Evolutionary conservation across 1,139 yeast species (phyloP).

Genomic region (Saccharomycopsis hybrid): DNA sequence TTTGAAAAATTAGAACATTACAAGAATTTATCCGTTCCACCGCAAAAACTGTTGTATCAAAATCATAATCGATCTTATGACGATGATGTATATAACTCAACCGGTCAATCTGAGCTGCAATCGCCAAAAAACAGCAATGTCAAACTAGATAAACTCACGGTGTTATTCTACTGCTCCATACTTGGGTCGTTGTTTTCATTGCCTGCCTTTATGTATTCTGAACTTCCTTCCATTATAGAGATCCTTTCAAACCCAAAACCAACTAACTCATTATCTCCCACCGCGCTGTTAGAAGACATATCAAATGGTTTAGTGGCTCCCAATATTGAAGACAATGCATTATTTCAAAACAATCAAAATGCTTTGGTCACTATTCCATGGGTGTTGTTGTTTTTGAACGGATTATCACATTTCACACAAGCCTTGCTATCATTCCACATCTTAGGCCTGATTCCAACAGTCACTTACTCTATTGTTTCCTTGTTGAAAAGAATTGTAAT

Average conservation of each 20-base stretch:
- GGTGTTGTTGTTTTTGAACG: slow-evolving; percentile 41
- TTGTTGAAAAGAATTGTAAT: slow-evolving; percentile 83
- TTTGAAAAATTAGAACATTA: slow-evolving; percentile 19
- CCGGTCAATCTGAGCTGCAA: neutral
- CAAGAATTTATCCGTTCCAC: slow-evolving; percentile 22
- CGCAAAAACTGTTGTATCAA: neutral
- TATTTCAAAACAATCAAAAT: neutral
- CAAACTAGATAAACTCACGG: slow-evolving; percentile 70
- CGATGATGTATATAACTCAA: neutral
- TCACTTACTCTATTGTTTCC: slow-evolving; percentile 87
- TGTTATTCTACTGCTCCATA: slow-evolving; percentile 74
- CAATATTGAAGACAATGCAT: too few relatives aligned
- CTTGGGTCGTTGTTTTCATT: slow-evolving; percentile 74
- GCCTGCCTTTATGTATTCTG: slow-evolving; percentile 71
- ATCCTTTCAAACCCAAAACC: neutral
- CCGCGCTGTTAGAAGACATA: too few relatives aligned
- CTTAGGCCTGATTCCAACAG: slow-evolving; percentile 82
- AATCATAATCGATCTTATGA: neutral
- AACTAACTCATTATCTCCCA: neutral
- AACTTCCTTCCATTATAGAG: slow-evolving; percentile 26
- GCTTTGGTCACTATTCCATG: slow-evolving; percentile 30
- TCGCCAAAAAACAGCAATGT: neutral
- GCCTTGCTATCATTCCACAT: slow-evolving; percentile 85
- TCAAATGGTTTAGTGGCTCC: too few relatives aligned
- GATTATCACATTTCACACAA: slow-evolving; percentile 79